Conservation (phyloP, 495 filamentous ascomycete genomes). For the Cenococcum geophilum region DNA sequence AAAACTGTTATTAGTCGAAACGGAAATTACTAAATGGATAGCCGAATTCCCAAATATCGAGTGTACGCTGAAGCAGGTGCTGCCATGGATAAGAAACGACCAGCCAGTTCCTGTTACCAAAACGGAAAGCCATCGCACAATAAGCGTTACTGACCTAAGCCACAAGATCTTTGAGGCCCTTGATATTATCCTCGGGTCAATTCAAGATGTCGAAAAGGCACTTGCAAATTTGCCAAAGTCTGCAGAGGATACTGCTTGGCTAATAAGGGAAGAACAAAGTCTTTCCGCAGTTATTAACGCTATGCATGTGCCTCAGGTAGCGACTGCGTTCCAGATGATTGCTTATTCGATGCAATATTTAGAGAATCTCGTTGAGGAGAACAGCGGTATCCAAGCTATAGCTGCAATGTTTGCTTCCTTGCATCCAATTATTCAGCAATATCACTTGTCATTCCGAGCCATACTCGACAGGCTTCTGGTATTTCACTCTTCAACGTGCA, state of each 20-base stretch:
- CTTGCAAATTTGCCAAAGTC: constrained; percentile 17
- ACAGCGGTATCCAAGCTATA: constrained; percentile 7
- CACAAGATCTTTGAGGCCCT: constrained; percentile 16
- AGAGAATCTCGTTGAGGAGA: neutral
- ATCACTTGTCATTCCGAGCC: constrained; percentile 52
- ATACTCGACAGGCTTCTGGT: constrained; percentile 48
- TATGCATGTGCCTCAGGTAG: constrained; percentile 15
- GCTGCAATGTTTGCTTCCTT: constrained; percentile 55
- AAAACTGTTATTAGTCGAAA: constrained; percentile 13
- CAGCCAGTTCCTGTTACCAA: neutral
- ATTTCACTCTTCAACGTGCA: constrained; percentile 63
- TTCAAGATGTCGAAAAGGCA: constrained; percentile 33
- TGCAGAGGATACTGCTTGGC: constrained; percentile 25
- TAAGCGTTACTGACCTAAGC: constrained; percentile 6
- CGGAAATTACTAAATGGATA: constrained; percentile 11
- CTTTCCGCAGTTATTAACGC: constrained; percentile 10
- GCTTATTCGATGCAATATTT: constrained; percentile 10
- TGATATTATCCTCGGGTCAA: constrained; percentile 34
- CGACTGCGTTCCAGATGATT: neutral
- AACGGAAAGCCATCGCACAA: neutral
- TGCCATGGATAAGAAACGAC: constrained; percentile 15
- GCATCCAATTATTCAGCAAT: constrained; percentile 69
- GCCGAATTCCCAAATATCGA: constrained; percentile 12
- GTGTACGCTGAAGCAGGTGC: constrained; percentile 22
- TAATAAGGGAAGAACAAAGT: constrained; percentile 27